These are phyloP conservation scores for Sungouiella thailandica DNA, from an alignment of 805 yeast species.

Conservation along the genomic window DNA sequence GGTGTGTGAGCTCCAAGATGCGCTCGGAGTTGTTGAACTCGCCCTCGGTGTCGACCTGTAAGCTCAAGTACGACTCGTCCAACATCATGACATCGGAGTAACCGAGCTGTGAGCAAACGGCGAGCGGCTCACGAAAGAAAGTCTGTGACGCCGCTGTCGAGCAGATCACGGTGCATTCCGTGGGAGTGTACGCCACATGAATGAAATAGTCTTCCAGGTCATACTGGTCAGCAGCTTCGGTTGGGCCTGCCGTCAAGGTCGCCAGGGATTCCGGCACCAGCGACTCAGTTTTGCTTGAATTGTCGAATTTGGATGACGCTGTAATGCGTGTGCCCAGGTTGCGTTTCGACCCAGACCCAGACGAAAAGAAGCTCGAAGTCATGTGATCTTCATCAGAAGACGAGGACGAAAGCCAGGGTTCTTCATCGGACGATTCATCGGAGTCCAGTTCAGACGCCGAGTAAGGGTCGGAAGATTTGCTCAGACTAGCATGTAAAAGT, in stretches of 20 bases:
- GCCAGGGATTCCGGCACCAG: too few relatives aligned
- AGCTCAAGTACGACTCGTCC: slow-evolving; percentile 42
- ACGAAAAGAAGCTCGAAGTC: slow-evolving; percentile 1
- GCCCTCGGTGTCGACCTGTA: slow-evolving; percentile 61
- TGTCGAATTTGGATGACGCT: slow-evolving; percentile 15
- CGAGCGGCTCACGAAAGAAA: slow-evolving; percentile 38
- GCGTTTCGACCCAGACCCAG: background rate
- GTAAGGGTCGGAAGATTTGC: slow-evolving; percentile 8
- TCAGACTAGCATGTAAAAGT: slow-evolving; percentile 36
- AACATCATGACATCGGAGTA: slow-evolving; percentile 37
- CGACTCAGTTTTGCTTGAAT: slow-evolving; percentile 25
- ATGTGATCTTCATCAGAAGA: background rate
- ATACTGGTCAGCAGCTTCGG: too few relatives aligned
- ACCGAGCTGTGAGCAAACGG: slow-evolving; percentile 23
- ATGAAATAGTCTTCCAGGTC: slow-evolving; percentile 44
- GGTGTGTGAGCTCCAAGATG: slow-evolving; percentile 52
- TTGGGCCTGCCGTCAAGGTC: too few relatives aligned
- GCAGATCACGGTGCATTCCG: slow-evolving; percentile 60
- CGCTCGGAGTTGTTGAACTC: slow-evolving; percentile 45
- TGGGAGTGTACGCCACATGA: slow-evolving; percentile 58
- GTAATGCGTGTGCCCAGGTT: background rate
- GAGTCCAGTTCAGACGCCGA: slow-evolving; percentile 5
- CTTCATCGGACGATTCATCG: slow-evolving; percentile 3
- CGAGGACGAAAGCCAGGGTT: slow-evolving; percentile 3
- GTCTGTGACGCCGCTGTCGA: slow-evolving; percentile 32